phyloP scores from a whole-genome alignment of 2,329 filamentous ascomycete genomes.

The Rhynchosporium graminicola region DNA sequence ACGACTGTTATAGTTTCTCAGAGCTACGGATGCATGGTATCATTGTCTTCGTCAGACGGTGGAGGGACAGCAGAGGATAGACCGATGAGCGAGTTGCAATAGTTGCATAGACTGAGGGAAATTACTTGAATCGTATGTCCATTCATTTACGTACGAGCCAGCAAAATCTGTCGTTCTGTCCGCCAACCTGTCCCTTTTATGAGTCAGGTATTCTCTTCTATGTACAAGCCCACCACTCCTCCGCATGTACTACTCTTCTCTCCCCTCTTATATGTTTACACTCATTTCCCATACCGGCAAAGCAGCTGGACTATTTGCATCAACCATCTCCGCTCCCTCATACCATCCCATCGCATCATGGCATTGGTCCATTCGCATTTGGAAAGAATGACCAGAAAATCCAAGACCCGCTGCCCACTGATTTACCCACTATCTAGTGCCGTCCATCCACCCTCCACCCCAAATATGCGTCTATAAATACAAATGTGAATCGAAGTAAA shows the following conservation, averaged over 20 bases:
- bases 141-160: not conserved
- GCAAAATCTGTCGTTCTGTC: not conserved
- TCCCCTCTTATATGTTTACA: not conserved
- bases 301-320: not conserved
- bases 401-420: not conserved
- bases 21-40: too few species aligned
- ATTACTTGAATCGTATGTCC: not conserved
- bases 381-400: not conserved
- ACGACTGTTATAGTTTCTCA: too few species aligned
- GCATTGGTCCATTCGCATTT: not conserved
- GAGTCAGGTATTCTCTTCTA: not conserved
- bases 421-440: too few species aligned
- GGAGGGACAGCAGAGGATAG: too few species aligned
- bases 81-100: too few species aligned
- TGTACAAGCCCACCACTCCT: slow-evolving; percentile 6
- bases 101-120: too few species aligned
- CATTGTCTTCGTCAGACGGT: too few species aligned
- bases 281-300: not conserved
- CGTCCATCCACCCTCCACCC: not conserved
- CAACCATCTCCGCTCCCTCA: not conserved
- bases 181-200: not conserved
- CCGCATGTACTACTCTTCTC: not conserved
- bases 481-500: slow-evolving; percentile 13
- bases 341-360: not conserved
- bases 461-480: slow-evolving; percentile 17